These are phyloP conservation scores for Malassezia sp. DNA, from an alignment of 1,284 basidiomycete genomes.

Conservation along the genomic window DNA sequence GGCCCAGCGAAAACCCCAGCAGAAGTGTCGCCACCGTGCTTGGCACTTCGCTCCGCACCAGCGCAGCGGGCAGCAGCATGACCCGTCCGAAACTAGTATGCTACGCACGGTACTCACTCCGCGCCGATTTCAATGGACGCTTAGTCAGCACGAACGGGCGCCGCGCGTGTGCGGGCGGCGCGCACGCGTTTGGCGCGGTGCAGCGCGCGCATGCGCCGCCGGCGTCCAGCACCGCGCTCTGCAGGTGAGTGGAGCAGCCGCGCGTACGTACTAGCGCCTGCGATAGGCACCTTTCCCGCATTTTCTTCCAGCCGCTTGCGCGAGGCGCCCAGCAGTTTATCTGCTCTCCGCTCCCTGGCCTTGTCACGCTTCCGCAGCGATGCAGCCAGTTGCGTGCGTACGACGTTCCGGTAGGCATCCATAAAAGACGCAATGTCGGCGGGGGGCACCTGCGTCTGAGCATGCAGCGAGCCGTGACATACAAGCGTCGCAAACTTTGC, in stretches of 20 bases:
- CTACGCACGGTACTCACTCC: too few relatives aligned
- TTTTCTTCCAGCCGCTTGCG: constrained; percentile 31
- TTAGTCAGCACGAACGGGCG: too few relatives aligned
- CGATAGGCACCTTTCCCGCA: constrained; percentile 26
- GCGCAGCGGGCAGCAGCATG: background rate
- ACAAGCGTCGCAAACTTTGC: constrained; percentile 26
- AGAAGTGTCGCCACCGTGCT: background rate
- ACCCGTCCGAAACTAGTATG: background rate
- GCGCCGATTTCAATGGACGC: too few relatives aligned
- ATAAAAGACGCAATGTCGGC: constrained; percentile 23
- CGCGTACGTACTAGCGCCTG: constrained; percentile 10
- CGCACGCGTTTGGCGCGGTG: constrained; percentile 7
- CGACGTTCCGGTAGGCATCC: constrained; percentile 22
- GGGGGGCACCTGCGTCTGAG: constrained; percentile 18
- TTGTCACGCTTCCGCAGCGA: constrained; percentile 39
- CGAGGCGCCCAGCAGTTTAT: constrained; percentile 27
- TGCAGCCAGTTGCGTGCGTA: constrained; percentile 26
- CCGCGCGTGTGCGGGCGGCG: background rate
- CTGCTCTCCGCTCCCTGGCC: constrained; percentile 39
- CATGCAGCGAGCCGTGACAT: background rate
- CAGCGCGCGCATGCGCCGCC: constrained; percentile 13
- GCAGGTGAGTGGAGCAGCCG: background rate
- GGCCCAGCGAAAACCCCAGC: constrained; percentile 12
- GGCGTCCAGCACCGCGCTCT: constrained; percentile 17
- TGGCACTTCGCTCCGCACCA: background rate